Percentiles rank a stretch among this genome's conserved stretches.
These are phyloP conservation scores for Sporothrix pseudoabietina DNA, from an alignment of 2,329 filamentous ascomycete species.

Conservation along the genomic window DNA sequence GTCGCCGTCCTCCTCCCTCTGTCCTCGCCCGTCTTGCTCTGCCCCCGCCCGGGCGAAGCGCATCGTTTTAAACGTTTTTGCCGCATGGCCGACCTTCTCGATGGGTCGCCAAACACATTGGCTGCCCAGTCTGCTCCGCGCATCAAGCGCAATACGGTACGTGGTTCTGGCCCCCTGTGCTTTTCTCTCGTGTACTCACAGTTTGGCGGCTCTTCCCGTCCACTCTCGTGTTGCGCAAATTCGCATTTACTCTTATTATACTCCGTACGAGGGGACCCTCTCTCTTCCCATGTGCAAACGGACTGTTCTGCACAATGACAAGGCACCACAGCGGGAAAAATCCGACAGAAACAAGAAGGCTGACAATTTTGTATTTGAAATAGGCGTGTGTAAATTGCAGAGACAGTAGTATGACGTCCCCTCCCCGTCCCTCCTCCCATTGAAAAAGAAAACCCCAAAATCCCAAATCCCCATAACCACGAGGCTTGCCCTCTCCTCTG, in stretches of 20 bases:
- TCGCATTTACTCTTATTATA: conserved; percentile 1
- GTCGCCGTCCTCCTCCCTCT: no score
- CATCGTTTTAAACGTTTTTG: neutral
- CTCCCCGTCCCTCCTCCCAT: neutral
- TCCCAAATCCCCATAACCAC: neutral
- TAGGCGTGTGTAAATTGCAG: conserved; percentile 37
- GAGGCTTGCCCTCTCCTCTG: neutral
- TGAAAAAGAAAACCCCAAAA: neutral
- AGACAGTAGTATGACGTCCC: conserved; percentile 36
- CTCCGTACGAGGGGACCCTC: neutral
- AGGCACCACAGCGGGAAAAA: neutral
- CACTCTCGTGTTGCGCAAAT: neutral
- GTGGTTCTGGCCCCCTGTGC: neutral
- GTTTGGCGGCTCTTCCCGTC: conserved; percentile 9
- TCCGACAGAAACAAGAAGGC: conserved; percentile 1
- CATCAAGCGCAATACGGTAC: conserved; percentile 37
- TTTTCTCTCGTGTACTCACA: neutral
- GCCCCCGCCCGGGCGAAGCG: conserved; percentile 13
- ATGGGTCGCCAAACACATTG: conserved; percentile 29
- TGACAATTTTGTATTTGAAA: conserved; percentile 18
- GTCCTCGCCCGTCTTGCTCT: neutral
- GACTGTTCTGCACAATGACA: neutral
- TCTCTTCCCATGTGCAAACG: neutral
- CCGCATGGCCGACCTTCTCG: conserved; percentile 31
- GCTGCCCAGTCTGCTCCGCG: conserved; percentile 30